Evolutionary conservation across 441 rosid genomes (phyloP).

Genomic region (Adansonia madagascariensis): DNA sequence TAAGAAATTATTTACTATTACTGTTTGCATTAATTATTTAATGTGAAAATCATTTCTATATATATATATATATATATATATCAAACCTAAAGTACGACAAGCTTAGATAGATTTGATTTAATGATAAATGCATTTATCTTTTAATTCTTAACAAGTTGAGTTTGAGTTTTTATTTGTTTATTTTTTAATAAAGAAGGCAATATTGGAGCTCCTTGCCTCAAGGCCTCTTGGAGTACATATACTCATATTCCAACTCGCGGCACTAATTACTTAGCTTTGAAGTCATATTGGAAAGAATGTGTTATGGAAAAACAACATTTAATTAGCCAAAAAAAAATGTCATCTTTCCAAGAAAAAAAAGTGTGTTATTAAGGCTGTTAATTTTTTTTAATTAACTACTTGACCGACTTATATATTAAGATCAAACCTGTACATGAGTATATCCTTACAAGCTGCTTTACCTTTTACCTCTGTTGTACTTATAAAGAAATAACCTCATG

Average conservation of each 20-base stretch:
- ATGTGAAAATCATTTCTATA: neutral
- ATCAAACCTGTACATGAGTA: too few species aligned
- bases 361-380: too few species aligned
- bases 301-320: neutral
- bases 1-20: neutral
- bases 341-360: too few species aligned
- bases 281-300: conserved; percentile 15
- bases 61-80: too few species aligned
- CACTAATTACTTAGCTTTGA: conserved; percentile 16
- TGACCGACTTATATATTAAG: too few species aligned
- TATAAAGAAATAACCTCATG: too few species aligned
- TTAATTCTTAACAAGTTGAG: neutral
- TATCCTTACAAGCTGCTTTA: too few species aligned
- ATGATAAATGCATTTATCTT: neutral
- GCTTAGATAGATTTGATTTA: neutral
- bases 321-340: too few species aligned
- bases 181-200: neutral
- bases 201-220: neutral
- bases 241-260: neutral
- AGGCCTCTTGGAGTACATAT: neutral
- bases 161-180: too few species aligned
- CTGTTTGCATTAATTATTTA: neutral
- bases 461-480: too few species aligned
- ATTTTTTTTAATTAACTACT: too few species aligned
- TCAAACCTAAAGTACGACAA: too few species aligned